phyloP scores from a whole-genome alignment of 148 eudicot species.

The Agrostemma githago region DNA sequence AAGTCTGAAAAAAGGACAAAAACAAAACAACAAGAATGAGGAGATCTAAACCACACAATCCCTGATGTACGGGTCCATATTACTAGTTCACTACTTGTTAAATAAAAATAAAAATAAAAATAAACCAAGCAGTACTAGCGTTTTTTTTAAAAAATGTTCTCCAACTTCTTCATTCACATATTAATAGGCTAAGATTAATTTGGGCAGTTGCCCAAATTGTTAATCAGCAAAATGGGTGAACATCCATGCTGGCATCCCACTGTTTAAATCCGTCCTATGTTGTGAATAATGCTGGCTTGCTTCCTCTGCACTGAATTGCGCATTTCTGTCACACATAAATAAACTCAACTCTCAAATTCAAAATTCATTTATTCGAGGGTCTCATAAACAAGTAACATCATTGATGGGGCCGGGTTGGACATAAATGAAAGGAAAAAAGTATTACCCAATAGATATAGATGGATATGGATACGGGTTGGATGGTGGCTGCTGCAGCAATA shows the following conservation, averaged over 20 bases:
- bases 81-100: too few species aligned
- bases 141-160: too few species aligned
- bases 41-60: too few species aligned
- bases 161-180: too few species aligned
- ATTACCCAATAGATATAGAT: slow-evolving; percentile 47
- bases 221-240: slow-evolving; percentile 35
- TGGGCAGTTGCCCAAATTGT: neutral
- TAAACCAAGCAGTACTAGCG: too few species aligned
- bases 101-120: too few species aligned
- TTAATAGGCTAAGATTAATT: too few species aligned
- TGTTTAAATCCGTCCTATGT: slow-evolving; percentile 17
- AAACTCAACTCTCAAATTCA: neutral
- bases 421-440: neutral
- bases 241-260: slow-evolving; percentile 59
- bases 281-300: slow-evolving; percentile 16
- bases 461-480: slow-evolving; percentile 23
- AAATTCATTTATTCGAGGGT: too few species aligned
- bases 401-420: neutral
- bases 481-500: slow-evolving; percentile 9
- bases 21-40: too few species aligned
- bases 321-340: slow-evolving; percentile 23
- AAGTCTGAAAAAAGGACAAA: too few species aligned
- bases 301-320: neutral
- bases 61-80: too few species aligned
- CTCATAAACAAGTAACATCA: too few species aligned